Conservation (phyloP, 495 filamentous ascomycete species). For the Xylaria sp. region DNA sequence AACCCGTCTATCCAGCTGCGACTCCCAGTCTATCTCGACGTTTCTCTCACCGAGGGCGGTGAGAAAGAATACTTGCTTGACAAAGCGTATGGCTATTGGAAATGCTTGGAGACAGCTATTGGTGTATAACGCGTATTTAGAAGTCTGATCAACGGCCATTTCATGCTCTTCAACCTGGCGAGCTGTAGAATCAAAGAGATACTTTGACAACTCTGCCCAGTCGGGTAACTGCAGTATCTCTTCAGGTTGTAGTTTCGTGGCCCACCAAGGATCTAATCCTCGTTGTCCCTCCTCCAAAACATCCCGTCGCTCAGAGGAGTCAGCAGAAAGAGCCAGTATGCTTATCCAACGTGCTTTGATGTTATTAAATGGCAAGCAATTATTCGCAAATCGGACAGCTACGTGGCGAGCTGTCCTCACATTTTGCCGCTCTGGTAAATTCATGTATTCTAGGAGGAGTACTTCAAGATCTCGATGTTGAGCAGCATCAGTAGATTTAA, state of each 20-base stretch:
- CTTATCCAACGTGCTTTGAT: conserved; percentile 86
- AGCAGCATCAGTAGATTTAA: conserved; percentile 53
- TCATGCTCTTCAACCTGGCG: conserved; percentile 31
- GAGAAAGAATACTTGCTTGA: conserved; percentile 75
- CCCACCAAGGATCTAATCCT: conserved; percentile 70
- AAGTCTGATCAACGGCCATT: conserved; percentile 37
- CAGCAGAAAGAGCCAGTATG: conserved; percentile 75
- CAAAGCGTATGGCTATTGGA: conserved; percentile 70
- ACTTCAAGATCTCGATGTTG: conserved; percentile 41
- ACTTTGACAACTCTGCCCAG: conserved; percentile 53
- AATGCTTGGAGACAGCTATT: conserved; percentile 61
- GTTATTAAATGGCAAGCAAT: conserved; percentile 82
- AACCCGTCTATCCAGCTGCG: conserved; percentile 73
- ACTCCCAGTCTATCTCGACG: conserved; percentile 85
- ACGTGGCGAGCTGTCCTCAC: conserved; percentile 73
- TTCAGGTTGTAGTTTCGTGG: conserved; percentile 48
- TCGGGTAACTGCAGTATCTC: conserved; percentile 49
- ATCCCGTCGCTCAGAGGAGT: conserved; percentile 72
- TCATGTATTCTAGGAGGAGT: conserved; percentile 73
- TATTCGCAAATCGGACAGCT: conserved; percentile 87
- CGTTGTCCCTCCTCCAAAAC: conserved; percentile 89
- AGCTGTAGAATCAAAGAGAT: conserved; percentile 47
- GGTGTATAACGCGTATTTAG: conserved; percentile 43
- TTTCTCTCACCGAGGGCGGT: conserved; percentile 69
- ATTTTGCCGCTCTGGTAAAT: conserved; percentile 37